Evolutionary conservation across 2,329 filamentous ascomycete species (phyloP), one percentile per base, ranked within the genome.

Genomic region (Shiraia bambusicola): DNA sequence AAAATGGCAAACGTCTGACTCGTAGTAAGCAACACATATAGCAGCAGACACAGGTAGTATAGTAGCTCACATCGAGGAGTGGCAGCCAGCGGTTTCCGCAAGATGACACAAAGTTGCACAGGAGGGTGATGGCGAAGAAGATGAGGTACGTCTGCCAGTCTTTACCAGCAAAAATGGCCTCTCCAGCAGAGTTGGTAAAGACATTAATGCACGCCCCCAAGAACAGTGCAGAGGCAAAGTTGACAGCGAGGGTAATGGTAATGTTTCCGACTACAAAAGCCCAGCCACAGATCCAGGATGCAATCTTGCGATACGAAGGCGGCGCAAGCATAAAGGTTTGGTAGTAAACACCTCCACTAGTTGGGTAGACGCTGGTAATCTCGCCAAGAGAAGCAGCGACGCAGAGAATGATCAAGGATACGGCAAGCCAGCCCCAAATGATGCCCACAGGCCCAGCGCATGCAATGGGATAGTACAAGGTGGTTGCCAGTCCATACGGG

Each of bases 231-330:
- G 76, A 78, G 59, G 85, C 87, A 57, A 89, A 90, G 72, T 88
- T 87, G 62, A 89, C 86, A n/a, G 85, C 80, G n/a, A 89, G 74
- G 0, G 86, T 89, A 54, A 91, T 91, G 52, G 84, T 88, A 65
- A 89, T 84, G 70, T 90, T 90, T 44, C 87, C 87, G 37, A 88
- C 82, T 13, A 88, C 79, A 62, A 87, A 90, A 15, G 84, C 74
- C 86, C 86, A 90, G 46, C 86, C 86, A 52, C 82, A 86, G 35
- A 87, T 80, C 80, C 83, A 89, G 24, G 82, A 82, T 12, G 83
- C 75, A 12, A 86, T 70, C 29, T 77, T 79, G 38, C 84, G 81
- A 70, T 79, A 84, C 12, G 66, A 67, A 17, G 76, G 65, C 13
- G 83, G 76, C 0, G 85, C 77, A 11, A 90, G 78, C 81, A 88